Evolutionary conservation across 2,329 filamentous ascomycete genomes (phyloP).

Genomic region (Dothideomycetes sp.): DNA sequence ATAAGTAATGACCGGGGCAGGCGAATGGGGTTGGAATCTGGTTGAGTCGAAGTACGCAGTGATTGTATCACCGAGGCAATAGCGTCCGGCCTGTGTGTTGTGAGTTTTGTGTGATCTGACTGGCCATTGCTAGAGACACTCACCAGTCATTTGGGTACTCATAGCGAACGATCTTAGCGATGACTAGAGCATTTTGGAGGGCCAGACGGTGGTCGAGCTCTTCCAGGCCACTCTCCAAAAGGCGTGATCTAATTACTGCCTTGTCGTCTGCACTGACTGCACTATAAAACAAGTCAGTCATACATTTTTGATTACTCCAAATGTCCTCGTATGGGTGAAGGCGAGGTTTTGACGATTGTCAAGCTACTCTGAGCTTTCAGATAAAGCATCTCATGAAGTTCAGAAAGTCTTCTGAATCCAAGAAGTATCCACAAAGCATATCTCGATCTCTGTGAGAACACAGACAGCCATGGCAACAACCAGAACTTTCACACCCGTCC

Average conservation of each 20-base stretch:
- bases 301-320: not conserved
- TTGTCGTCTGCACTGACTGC: slow-evolving; percentile 63
- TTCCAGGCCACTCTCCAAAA: slow-evolving; percentile 67
- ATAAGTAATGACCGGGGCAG: slow-evolving; percentile 66
- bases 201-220: slow-evolving; percentile 70
- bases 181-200: slow-evolving; percentile 76
- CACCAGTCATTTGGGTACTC: slow-evolving; percentile 85
- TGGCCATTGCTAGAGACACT: slow-evolving; percentile 20
- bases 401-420: too few relatives aligned
- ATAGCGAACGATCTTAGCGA: slow-evolving; percentile 79
- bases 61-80: slow-evolving; percentile 50
- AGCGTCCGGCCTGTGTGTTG: slow-evolving; percentile 32
- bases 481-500: too few relatives aligned
- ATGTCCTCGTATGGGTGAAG: too few relatives aligned
- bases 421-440: too few relatives aligned
- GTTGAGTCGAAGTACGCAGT: slow-evolving; percentile 48
- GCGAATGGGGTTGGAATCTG: slow-evolving; percentile 46
- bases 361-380: not conserved
- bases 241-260: slow-evolving; percentile 59
- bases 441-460: too few relatives aligned
- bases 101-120: not conserved
- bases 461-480: too few relatives aligned
- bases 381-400: not conserved
- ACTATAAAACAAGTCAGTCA: slow-evolving; percentile 27
- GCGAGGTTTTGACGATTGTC: too few relatives aligned